Conservation (phyloP, 2,329 filamentous ascomycete genomes). For the Pseudocercospora eumusae region DNA sequence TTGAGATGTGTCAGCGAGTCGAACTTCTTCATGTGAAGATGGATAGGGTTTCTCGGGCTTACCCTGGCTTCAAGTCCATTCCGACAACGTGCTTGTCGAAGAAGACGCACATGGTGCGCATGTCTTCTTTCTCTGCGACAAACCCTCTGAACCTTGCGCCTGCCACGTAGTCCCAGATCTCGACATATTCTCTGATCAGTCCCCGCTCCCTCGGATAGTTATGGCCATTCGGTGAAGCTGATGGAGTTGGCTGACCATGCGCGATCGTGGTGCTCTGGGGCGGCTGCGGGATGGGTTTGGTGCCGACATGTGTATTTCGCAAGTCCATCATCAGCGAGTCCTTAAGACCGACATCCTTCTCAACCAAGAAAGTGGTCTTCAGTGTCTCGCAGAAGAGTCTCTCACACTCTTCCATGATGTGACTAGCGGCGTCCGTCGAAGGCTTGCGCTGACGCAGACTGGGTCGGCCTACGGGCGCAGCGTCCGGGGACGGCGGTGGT, state of each 20-base stretch:
- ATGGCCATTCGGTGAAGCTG: slow-evolving; percentile 40
- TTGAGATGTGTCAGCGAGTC: slow-evolving; percentile 32
- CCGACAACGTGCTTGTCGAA: slow-evolving; percentile 73
- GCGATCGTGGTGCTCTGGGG: slow-evolving; percentile 27
- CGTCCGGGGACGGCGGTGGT: slow-evolving; percentile 76
- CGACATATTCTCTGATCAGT: slow-evolving; percentile 65
- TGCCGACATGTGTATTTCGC: slow-evolving; percentile 41
- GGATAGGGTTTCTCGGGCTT: slow-evolving; percentile 45
- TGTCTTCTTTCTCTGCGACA: slow-evolving; percentile 67
- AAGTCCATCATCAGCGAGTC: slow-evolving; percentile 86
- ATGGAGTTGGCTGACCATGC: slow-evolving; percentile 41
- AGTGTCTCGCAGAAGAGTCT: slow-evolving; percentile 99
- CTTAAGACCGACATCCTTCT: slow-evolving; percentile 75
- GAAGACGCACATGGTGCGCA: slow-evolving; percentile 83
- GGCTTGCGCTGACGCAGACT: slow-evolving; percentile 36
- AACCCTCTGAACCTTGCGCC: slow-evolving; percentile 86
- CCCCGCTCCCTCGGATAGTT: slow-evolving; percentile 28
- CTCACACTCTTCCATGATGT: slow-evolving; percentile 99
- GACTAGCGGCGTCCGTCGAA: slow-evolving; percentile 88
- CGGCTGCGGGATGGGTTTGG: slow-evolving; percentile 27
- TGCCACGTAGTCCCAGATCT: slow-evolving; percentile 85
- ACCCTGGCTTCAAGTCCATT: slow-evolving; percentile 84
- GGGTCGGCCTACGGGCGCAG: slow-evolving; percentile 31
- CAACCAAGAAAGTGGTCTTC: slow-evolving; percentile 92
- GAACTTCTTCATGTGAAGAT: slow-evolving; percentile 5